These are phyloP conservation scores for Nitzschia sp. DNA, from an alignment of 108 stramenopile species.

Conservation along the genomic window DNA sequence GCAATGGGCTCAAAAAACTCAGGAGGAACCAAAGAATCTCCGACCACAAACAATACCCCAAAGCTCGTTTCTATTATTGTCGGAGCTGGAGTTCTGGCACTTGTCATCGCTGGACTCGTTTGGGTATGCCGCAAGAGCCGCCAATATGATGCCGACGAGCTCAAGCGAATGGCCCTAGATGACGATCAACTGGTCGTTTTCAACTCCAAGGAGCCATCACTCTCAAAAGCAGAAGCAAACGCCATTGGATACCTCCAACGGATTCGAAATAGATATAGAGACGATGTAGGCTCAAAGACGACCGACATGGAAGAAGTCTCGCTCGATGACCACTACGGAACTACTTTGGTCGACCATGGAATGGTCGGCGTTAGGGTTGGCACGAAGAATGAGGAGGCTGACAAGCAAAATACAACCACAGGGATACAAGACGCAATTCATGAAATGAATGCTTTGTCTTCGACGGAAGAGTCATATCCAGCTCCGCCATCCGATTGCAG, in stretches of 20 bases:
- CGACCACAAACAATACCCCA: background rate
- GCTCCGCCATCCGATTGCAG: background rate
- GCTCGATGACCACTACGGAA: background rate
- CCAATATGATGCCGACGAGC: background rate
- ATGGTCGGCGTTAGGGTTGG: too few species aligned
- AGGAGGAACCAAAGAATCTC: background rate
- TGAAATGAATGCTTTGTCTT: background rate
- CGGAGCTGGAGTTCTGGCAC: background rate
- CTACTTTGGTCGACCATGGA: background rate
- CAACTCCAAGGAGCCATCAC: background rate
- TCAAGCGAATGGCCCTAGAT: background rate
- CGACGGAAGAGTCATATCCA: background rate
- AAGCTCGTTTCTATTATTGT: background rate
- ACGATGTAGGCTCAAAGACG: background rate
- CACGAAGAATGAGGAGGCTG: too few species aligned
- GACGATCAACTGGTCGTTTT: background rate
- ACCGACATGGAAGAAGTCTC: background rate
- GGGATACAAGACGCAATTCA: background rate
- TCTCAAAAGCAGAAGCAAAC: background rate
- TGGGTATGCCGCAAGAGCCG: background rate
- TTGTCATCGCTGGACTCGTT: background rate
- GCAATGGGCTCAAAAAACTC: background rate
- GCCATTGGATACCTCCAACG: constrained; percentile 9
- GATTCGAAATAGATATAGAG: constrained; percentile 12
- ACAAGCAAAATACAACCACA: background rate